phyloP scores from a whole-genome alignment of 768 basidiomycete genomes.

The Trichaptum fuscoviolaceum region DNA sequence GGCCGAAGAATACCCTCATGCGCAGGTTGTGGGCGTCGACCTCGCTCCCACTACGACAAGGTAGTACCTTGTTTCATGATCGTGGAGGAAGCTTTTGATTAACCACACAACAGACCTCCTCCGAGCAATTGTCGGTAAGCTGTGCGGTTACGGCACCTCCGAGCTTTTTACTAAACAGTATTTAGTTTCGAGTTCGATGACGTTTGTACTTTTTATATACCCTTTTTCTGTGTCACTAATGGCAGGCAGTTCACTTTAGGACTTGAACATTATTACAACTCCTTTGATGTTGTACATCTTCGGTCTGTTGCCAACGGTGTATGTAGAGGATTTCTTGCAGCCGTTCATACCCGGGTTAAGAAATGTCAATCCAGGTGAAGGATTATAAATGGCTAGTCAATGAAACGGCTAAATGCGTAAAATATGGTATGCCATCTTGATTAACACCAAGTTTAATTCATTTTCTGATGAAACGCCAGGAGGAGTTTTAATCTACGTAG shows the following conservation, averaged over 20 bases:
- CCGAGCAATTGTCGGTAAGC: conserved; percentile 3
- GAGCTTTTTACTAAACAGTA: not conserved
- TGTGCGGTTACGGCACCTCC: not conserved
- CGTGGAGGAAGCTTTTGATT: not conserved
- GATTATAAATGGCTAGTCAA: conserved; percentile 3
- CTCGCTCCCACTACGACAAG: conserved; percentile 1
- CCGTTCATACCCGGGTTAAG: not conserved
- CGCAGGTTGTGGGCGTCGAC: conserved; percentile 2
- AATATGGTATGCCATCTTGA: not conserved
- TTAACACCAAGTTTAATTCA: not conserved
- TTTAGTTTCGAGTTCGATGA: not conserved
- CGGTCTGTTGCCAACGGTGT: conserved; percentile 2
- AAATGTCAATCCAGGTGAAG: not conserved
- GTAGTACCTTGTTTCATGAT: not conserved
- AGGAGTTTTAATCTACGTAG: not conserved
- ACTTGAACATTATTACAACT: conserved; percentile 1
- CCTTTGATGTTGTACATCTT: not conserved
- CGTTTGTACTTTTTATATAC: not conserved
- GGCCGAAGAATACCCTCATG: conserved; percentile 2
- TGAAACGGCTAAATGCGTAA: conserved; percentile 2
- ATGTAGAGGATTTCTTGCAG: not conserved
- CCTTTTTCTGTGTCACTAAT: not conserved
- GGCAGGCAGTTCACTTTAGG: not conserved
- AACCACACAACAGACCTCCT: not conserved
- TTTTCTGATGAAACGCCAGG: not conserved